Base-by-base conservation (phyloP, 106 monocot genomes). In the Dendrobium catenatum region DNA sequence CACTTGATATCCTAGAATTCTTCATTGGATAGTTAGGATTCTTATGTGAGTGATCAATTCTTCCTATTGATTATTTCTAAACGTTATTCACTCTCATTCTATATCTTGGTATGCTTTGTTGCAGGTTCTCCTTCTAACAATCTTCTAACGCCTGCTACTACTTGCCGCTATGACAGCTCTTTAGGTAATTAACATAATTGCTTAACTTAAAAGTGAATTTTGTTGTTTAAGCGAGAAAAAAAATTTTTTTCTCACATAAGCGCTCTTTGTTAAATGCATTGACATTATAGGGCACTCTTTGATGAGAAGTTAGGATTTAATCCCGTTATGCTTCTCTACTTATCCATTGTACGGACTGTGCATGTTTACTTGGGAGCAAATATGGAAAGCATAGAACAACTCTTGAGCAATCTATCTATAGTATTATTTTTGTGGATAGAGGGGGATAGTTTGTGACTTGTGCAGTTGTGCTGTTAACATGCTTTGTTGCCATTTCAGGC, bases 121-220 rank as follows among this genome's bases (percentile, higher is more conserved):
- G 72, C 84, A 96, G 96, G 85, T 90, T 93, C 93, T 54, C 87
- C 96, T 78, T 86, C 86, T 19, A 78, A 86, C 81, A 90, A 93
- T 86, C 67, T 77, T 56, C 73, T 78, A 7, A 93, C 88, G 47
- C 90, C 91, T 43, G 86, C 75, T 84, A 86, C 93, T 59, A 86
- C 88, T 84, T 96, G 95, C 82, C 93, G 95, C 55, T 96, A 88
- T 77, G 95, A 96, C 89, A 91, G 87, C 80, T 91, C 93, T 84
- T 81, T 96, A 90, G 93, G 96, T 96, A 66, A 89, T 75, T 61
- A 27, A 27, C 31, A 1, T 31, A 11, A 17, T 46, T 37, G 19
- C 42, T 51, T 5, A 51, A 49, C 11, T 43, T 27, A 48, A 13
- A 49, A 47, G 19, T 76, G 46, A 37, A 4, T 13, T 70, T 31